Percentiles rank a stretch among this genome's conserved stretches.
Conservation (phyloP, 108 stramenopile genomes). For the Skeletonema marinoi region DNA sequence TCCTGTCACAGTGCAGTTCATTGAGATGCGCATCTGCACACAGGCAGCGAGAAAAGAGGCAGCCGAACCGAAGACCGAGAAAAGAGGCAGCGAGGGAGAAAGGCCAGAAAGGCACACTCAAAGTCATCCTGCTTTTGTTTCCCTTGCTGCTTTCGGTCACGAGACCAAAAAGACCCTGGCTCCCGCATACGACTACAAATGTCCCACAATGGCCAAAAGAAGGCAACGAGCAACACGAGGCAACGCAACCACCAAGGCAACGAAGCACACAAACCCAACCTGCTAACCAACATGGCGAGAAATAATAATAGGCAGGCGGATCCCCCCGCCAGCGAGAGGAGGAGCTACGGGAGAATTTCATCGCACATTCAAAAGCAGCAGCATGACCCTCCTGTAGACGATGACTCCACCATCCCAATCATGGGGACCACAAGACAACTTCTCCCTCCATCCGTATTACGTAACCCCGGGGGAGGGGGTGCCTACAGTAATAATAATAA, state of each 20-base stretch:
- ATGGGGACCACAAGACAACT: neutral
- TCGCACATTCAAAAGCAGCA: neutral
- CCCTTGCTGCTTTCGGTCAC: no score
- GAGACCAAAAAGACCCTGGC: no score
- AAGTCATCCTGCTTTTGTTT: no score
- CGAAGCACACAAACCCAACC: no score
- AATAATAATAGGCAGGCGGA: neutral
- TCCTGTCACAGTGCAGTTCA: neutral
- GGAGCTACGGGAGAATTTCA: neutral
- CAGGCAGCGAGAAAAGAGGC: neutral
- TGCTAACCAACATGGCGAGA: neutral
- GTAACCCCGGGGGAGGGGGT: constrained; percentile 1
- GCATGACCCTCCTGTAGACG: neutral
- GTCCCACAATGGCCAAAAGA: no score
- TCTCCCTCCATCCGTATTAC: constrained; percentile 9
- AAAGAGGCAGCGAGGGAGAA: no score
- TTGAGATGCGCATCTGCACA: neutral
- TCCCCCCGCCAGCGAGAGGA: neutral
- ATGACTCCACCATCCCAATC: neutral
- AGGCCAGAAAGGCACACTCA: no score
- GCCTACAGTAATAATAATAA: neutral
- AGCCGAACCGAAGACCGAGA: no score
- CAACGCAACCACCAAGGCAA: no score
- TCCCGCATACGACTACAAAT: no score
- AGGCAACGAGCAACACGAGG: no score